phyloP scores from a whole-genome alignment of 2,329 filamentous ascomycete genomes.

The Raffaelea deltoideospora region DNA sequence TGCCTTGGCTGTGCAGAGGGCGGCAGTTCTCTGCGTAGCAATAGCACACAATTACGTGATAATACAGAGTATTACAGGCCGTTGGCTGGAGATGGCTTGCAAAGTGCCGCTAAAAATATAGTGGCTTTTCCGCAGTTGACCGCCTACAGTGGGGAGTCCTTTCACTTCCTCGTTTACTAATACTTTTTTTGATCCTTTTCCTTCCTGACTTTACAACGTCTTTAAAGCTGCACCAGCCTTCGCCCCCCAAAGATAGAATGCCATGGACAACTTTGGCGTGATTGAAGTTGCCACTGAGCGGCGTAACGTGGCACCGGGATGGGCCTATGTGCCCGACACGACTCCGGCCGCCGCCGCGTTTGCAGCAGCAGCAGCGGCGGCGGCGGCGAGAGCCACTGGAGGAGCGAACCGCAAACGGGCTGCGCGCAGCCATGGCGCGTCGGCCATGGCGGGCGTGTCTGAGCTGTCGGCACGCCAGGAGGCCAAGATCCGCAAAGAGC shows the following conservation, averaged over 20 bases:
- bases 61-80: too few species aligned
- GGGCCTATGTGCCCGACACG: conserved; percentile 79
- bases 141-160: neutral
- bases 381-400: conserved; percentile 19
- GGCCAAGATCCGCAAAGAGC: conserved; percentile 63
- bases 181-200: too few species aligned
- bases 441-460: conserved; percentile 5
- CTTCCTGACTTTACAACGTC: neutral
- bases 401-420: conserved; percentile 46
- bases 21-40: too few species aligned
- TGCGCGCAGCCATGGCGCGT: conserved; percentile 35
- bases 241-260: conserved; percentile 5
- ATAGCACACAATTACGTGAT: too few species aligned
- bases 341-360: conserved; percentile 46
- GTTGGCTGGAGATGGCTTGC: too few species aligned
- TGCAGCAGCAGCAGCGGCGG: conserved; percentile 36
- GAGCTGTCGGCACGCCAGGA: conserved; percentile 73
- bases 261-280: conserved; percentile 59
- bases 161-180: neutral
- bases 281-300: conserved; percentile 64
- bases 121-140: too few species aligned
- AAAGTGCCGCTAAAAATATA: too few species aligned
- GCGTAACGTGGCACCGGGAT: conserved; percentile 63
- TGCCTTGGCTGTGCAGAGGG: too few species aligned
- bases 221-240: neutral